Evolutionary conservation across 1,284 basidiomycete species (phyloP).

Genomic region (Leccinum subspadiceum): DNA sequence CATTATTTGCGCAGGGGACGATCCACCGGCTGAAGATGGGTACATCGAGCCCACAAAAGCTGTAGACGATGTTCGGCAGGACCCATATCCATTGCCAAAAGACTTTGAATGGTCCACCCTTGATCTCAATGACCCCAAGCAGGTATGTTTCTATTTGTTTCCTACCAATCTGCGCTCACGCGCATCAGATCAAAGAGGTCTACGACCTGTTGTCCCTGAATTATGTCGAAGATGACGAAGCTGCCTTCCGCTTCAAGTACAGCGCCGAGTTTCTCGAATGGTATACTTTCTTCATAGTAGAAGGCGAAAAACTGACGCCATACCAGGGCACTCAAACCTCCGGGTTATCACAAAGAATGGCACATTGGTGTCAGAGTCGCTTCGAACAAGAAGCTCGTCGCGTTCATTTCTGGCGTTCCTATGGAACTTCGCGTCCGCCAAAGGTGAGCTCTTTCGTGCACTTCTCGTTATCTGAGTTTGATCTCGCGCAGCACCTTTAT

Average conservation of each 20-base stretch:
- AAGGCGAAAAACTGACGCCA: constrained; percentile 3
- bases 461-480: constrained; percentile 1
- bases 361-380: constrained; percentile 93
- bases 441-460: constrained; percentile 51
- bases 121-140: constrained; percentile 75
- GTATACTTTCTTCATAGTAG: constrained; percentile 41
- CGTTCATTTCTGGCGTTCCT: constrained; percentile 96
- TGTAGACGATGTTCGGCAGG: constrained; percentile 78
- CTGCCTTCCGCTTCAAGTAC: constrained; percentile 95
- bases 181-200: constrained; percentile 79
- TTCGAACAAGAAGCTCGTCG: constrained; percentile 91
- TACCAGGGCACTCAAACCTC: constrained; percentile 87
- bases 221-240: constrained; percentile 97
- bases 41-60: constrained; percentile 85
- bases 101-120: constrained; percentile 93
- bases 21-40: constrained; percentile 71
- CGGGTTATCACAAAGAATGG: constrained; percentile 93
- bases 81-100: constrained; percentile 85
- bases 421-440: constrained; percentile 76
- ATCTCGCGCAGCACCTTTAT: constrained; percentile 48
- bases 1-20: constrained; percentile 52
- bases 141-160: constrained; percentile 44
- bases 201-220: constrained; percentile 90
- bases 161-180: constrained; percentile 1
- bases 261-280: constrained; percentile 93